These are phyloP conservation scores for Xylaria sp. DNA, from an alignment of 2,329 filamentous ascomycete genomes.

Conservation along the genomic window DNA sequence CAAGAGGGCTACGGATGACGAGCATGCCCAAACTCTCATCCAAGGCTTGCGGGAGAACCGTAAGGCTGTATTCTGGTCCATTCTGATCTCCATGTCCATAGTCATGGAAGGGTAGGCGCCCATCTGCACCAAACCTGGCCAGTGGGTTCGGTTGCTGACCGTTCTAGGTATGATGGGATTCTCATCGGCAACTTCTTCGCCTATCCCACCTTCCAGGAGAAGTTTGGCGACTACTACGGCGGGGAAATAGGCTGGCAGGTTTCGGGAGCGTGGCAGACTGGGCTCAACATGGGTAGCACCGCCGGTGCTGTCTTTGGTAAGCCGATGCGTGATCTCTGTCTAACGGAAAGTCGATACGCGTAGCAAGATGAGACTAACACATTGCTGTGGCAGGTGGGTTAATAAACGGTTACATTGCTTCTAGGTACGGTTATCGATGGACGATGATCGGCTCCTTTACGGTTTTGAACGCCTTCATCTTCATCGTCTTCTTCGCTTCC, in stretches of 20 bases:
- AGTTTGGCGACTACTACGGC: constrained; percentile 34
- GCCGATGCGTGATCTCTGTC: neutral
- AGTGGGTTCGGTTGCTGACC: constrained; percentile 1
- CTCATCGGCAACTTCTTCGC: constrained; percentile 38
- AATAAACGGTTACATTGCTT: constrained; percentile 35
- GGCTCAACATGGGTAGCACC: constrained; percentile 35
- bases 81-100: constrained; percentile 37
- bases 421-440: constrained; percentile 35
- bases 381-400: constrained; percentile 27
- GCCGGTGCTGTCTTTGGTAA: constrained; percentile 36
- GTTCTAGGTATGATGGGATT: constrained; percentile 34
- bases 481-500: constrained; percentile 35
- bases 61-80: constrained; percentile 36
- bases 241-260: constrained; percentile 31
- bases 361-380: neutral
- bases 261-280: constrained; percentile 35
- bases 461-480: constrained; percentile 35
- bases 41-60: constrained; percentile 35
- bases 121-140: neutral
- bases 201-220: constrained; percentile 36
- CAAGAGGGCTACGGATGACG: constrained; percentile 36
- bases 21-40: constrained; percentile 35
- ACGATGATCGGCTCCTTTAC: constrained; percentile 36
- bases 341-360: neutral
- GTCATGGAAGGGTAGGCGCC: constrained; percentile 38